Evolutionary conservation across 129 eudicot genomes (phyloP), one percentile per base, ranked within the genome.

Genomic region (Tanacetum coccineum): DNA sequence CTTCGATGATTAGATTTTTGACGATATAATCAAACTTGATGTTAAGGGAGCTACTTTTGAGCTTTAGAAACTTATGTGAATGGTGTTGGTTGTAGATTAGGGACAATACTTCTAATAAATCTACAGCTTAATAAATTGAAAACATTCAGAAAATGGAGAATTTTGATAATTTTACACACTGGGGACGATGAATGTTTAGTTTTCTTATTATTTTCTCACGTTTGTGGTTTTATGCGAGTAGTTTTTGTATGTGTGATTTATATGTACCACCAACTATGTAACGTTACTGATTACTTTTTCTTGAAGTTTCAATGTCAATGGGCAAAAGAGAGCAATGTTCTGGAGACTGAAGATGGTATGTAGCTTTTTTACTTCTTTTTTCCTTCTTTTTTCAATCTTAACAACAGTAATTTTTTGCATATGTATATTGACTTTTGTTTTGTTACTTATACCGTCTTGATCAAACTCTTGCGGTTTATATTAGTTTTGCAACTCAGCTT

Each of bases 321-420:
- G 74, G 57, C 54, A 47, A 68, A 75, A 68, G 74, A 68, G 57
- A 50, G 63, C 50, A 60, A 48, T 51, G 57, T 52, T 68, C 63
- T 49, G 25, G 74, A 75, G 68, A 75, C 80, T 4, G 57, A 61
- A 68, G 64, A 75, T 60, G 80, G 80, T 75, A 75, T 60, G 70
- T 40, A 36, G 10, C 22, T 20, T 36, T 32, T 75, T 13, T 13
- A 10, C 17, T 49, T 18, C 3, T 13, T 1, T 55, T 11, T 40
- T 59, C 32, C 17, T 49, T 18, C 3, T 13, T 1, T 55, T 11
- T 40, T 59, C 32, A 59, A 0, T 55, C 25, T 56, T 54, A n/a
- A 55, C 42, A 39, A 28, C 32, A 11, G 3, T 39, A 53, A 63
- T 45, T 46, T 30, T 13, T 13, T 22, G 11, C 44, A 62, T 56